Evolutionary conservation across 148 eudicot species (phyloP), one percentile per base, ranked within the genome.

Genomic region (Amaranthus cruentus): DNA sequence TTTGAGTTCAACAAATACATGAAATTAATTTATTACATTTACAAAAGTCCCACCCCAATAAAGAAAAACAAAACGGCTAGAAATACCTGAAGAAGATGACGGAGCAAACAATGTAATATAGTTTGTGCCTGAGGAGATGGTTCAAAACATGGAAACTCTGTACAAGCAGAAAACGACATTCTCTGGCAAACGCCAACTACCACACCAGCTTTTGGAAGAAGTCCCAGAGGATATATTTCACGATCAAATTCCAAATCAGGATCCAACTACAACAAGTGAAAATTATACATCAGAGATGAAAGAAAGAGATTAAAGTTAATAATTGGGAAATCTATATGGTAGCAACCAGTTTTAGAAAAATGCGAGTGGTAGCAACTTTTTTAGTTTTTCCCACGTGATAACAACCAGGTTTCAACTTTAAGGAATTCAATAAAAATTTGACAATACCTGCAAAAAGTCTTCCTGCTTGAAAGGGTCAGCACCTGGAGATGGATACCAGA

Each of bases 71-170:
- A 47, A 47, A 44, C 55, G 53, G 47, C 48, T 50, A 71, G 79
- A 51, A 57, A 68, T 78, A 95, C 98, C 98, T 95, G 98, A 84
- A 95, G 96, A 78, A 95, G 92, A 83, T 95, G 98, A 64, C 97
- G 85, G 73, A 95, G 93, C 69, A 95, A 82, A 80, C 98, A 95
- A 79, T 95, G 98, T 81, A 95, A 82, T 74, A 95, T 91, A 57
- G 98, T 95, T 85, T 95, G 98, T 53, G 97, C 97, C 74, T 95
- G 98, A 68, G 98, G 97, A 81, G 96, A 83, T 43, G 98, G 98
- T 84, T 91, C 98, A 84, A 95, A 91, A 82, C 98, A 95, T 64
- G 98, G 98, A 72, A 95, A 95, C 83, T 95, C 98, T 9, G 96
- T 90, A 83, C 98, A 90, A 64, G 96, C 87, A 81, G 97, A 90